Evolutionary conservation across 169 alveolate genomes (phyloP).

Genomic region (Plasmodium coatneyi): DNA sequence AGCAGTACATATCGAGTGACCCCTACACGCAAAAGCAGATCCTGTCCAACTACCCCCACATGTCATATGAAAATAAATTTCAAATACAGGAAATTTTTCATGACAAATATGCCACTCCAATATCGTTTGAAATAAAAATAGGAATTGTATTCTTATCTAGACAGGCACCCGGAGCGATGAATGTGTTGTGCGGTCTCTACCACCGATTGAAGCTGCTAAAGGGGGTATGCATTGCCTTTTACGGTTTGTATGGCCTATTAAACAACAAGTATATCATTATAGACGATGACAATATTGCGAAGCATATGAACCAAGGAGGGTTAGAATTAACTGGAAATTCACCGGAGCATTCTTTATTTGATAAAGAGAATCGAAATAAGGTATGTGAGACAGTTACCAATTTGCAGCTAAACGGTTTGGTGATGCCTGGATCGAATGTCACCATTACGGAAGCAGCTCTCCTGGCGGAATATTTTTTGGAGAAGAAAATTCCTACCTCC

Average conservation of each 20-base stretch:
- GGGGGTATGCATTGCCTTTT: conserved; percentile 91
- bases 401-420: conserved; percentile 93
- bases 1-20: conserved; percentile 85
- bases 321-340: conserved; percentile 93
- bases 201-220: conserved; percentile 88
- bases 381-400: conserved; percentile 87
- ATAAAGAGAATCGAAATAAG: conserved; percentile 76
- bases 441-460: conserved; percentile 95
- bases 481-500: conserved; percentile 88
- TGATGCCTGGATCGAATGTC: conserved; percentile 96
- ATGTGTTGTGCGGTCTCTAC: conserved; percentile 95
- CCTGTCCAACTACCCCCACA: conserved; percentile 89
- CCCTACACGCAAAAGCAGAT: conserved; percentile 91
- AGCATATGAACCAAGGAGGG: conserved; percentile 96
- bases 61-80: conserved; percentile 78
- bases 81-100: conserved; percentile 82
- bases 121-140: conserved; percentile 78
- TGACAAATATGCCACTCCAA: conserved; percentile 69
- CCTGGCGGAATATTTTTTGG: conserved; percentile 92
- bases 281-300: conserved; percentile 90
- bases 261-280: conserved; percentile 91
- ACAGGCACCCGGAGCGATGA: conserved; percentile 98
- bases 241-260: conserved; percentile 92
- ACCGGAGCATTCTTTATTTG: conserved; percentile 80
- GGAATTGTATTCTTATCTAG: conserved; percentile 96